Percentiles rank a stretch among this genome's conserved stretches.
These are phyloP conservation scores for Furcasterigmium furcatum DNA, from an alignment of 2,329 filamentous ascomycete species.

Conservation along the genomic window DNA sequence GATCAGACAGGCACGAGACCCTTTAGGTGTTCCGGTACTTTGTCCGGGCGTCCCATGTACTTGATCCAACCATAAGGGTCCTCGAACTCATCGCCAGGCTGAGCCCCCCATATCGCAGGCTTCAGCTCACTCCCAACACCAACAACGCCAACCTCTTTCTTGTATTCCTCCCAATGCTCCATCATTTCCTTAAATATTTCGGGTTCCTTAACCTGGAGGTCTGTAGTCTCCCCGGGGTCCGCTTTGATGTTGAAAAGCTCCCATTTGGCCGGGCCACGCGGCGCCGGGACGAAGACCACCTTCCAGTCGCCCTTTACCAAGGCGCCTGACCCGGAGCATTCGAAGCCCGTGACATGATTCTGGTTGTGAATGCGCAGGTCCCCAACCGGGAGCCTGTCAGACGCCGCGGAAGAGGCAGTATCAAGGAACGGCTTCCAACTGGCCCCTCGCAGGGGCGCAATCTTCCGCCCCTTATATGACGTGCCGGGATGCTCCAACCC, in stretches of 20 bases:
- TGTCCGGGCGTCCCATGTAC: conserved; percentile 5
- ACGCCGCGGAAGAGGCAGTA: too few species aligned
- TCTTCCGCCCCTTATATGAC: conserved; percentile 39
- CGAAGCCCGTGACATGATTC: conserved; percentile 24
- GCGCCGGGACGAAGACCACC: conserved; percentile 22
- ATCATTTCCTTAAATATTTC: conserved; percentile 22
- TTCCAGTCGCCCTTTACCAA: conserved; percentile 30
- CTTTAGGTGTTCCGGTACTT: background rate
- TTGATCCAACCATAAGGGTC: conserved; percentile 11
- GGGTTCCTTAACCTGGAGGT: conserved; percentile 19
- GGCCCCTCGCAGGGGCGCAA: conserved; percentile 45
- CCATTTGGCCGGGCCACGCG: conserved; percentile 24
- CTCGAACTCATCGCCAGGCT: conserved; percentile 7
- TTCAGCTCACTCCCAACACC: conserved; percentile 4
- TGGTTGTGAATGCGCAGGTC: conserved; percentile 34
- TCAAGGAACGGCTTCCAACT: conserved; percentile 14
- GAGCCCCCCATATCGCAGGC: background rate
- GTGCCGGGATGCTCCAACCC: conserved; percentile 31
- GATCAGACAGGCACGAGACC: background rate
- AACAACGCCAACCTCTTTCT: conserved; percentile 13
- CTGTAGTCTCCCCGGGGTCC: conserved; percentile 27
- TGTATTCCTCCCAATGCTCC: conserved; percentile 29
- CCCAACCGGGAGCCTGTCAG: background rate
- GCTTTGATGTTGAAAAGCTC: conserved; percentile 25
- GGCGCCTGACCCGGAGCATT: conserved; percentile 27